Conservation (phyloP, 352 stramenopile genomes). For the Phytophthora capsici region DNA sequence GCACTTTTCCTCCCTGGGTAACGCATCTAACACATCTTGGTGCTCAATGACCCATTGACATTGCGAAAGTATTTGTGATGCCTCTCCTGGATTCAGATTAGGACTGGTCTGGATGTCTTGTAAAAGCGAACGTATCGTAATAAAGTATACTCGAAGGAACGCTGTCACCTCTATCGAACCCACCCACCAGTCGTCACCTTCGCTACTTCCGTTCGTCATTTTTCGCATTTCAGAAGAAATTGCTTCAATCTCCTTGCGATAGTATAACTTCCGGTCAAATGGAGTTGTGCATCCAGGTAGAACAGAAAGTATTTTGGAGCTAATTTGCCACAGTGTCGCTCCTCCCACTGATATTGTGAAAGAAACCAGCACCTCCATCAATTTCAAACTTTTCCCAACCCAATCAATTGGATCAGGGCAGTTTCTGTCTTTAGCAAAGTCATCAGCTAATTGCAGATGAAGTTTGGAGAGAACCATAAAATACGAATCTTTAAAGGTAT, state of each 20-base stretch:
- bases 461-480: slow-evolving; percentile 47
- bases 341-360: slow-evolving; percentile 33
- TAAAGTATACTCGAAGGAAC: slow-evolving; percentile 31
- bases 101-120: neutral
- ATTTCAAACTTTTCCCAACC: slow-evolving; percentile 25
- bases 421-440: neutral
- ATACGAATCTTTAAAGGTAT: slow-evolving; percentile 23
- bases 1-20: neutral
- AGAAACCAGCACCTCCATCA: slow-evolving; percentile 38
- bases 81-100: neutral
- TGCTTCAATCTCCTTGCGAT: slow-evolving; percentile 23
- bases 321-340: slow-evolving; percentile 7
- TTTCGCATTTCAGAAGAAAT: slow-evolving; percentile 6
- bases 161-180: slow-evolving; percentile 6
- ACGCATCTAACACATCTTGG: slow-evolving; percentile 4
- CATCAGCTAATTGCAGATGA: slow-evolving; percentile 34
- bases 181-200: slow-evolving; percentile 23
- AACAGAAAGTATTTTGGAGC: slow-evolving; percentile 36
- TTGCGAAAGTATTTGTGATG: neutral
- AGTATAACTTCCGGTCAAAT: slow-evolving; percentile 16
- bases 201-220: neutral
- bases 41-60: slow-evolving; percentile 21
- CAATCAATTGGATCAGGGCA: slow-evolving; percentile 26
- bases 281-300: neutral
- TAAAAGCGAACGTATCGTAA: slow-evolving; percentile 1